Percentiles rank a stretch among this genome's conserved stretches.
These are phyloP conservation scores for Pythium pyrilobum DNA, from an alignment of 352 stramenopile species.

Conservation along the genomic window DNA sequence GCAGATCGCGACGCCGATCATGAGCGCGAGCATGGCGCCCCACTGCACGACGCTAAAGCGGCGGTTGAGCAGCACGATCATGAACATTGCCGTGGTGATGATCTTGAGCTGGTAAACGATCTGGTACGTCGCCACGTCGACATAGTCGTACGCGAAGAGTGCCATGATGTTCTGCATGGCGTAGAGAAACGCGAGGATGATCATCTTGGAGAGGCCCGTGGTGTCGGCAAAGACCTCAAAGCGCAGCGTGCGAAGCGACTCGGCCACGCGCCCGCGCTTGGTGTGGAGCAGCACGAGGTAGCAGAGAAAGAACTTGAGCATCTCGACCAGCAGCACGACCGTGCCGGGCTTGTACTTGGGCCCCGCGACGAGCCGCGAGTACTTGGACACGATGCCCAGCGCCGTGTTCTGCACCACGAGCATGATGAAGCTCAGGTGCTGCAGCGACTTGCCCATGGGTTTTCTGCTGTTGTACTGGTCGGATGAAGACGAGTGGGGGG, in stretches of 20 bases:
- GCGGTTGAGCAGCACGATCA: slow-evolving; percentile 83
- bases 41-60: slow-evolving; percentile 82
- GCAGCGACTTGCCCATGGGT: slow-evolving; percentile 48
- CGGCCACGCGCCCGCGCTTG: slow-evolving; percentile 51
- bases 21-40: slow-evolving; percentile 80
- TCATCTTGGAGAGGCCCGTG: slow-evolving; percentile 80
- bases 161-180: slow-evolving; percentile 85
- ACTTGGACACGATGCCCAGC: slow-evolving; percentile 85
- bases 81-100: slow-evolving; percentile 87
- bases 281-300: slow-evolving; percentile 62
- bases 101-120: slow-evolving; percentile 91
- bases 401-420: slow-evolving; percentile 85
- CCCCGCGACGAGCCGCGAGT: slow-evolving; percentile 56
- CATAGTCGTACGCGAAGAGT: slow-evolving; percentile 84
- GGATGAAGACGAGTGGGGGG: background rate
- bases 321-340: slow-evolving; percentile 76
- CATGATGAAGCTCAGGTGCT: slow-evolving; percentile 82
- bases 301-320: slow-evolving; percentile 80
- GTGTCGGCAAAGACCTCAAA: slow-evolving; percentile 78
- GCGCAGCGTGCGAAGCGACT: slow-evolving; percentile 54
- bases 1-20: slow-evolving; percentile 80
- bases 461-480: background rate
- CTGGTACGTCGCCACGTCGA: slow-evolving; percentile 87
- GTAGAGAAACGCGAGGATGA: slow-evolving; percentile 80
- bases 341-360: slow-evolving; percentile 83